phyloP scores from a whole-genome alignment of 1,139 yeast genomes.

The Yamadazyma triangularis region DNA sequence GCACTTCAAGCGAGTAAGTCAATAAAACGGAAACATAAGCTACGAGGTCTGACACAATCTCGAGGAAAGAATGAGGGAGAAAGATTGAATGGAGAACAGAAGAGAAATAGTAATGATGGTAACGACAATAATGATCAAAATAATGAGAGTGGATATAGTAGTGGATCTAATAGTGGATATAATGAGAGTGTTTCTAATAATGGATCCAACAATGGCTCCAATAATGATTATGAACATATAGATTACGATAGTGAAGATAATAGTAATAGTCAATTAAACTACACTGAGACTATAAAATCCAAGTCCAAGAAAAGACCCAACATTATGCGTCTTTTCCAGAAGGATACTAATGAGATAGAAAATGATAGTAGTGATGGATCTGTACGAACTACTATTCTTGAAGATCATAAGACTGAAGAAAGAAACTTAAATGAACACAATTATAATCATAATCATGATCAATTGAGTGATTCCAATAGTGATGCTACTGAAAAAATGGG shows the following conservation, averaged over 20 bases:
- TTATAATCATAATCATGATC: background rate
- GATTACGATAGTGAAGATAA: background rate
- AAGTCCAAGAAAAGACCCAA: conserved; percentile 6
- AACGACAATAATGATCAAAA: background rate
- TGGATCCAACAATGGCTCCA: background rate
- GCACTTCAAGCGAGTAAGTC: background rate
- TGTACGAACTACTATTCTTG: conserved; percentile 9
- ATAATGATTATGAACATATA: background rate
- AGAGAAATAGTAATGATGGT: background rate
- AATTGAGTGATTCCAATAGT: conserved; percentile 12
- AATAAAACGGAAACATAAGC: background rate
- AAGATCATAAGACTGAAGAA: background rate
- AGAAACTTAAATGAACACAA: background rate
- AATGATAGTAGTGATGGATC: conserved; percentile 12
- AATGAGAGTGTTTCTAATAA: conserved; percentile 5
- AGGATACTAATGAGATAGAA: conserved; percentile 6
- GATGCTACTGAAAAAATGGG: conserved; percentile 15
- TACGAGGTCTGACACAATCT: background rate
- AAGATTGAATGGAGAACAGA: too few relatives aligned
- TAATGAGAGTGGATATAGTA: background rate
- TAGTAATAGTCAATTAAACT: conserved; percentile 1
- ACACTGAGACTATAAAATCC: conserved; percentile 5
- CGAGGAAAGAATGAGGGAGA: too few relatives aligned
- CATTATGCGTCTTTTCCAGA: conserved; percentile 10
- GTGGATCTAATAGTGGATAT: background rate